These are phyloP conservation scores for Solanum corneliomulleri DNA, from an alignment of 257 asterid genomes.

Conservation along the genomic window DNA sequence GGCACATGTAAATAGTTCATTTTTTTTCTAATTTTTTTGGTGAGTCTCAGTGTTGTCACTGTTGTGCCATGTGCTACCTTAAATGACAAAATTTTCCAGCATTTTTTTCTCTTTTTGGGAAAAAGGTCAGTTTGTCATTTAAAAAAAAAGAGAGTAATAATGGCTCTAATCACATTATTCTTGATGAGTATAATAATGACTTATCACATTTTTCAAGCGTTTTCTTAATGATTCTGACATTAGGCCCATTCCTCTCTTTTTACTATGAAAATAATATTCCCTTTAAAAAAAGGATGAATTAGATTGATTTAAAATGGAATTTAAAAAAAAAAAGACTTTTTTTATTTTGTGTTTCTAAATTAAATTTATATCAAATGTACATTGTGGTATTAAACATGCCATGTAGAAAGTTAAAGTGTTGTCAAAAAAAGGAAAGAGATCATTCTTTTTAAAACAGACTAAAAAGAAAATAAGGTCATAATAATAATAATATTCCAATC, in stretches of 20 bases:
- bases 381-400: no score
- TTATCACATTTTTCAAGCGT: not conserved
- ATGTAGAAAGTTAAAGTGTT: no score
- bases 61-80: not conserved
- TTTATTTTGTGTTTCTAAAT: no score
- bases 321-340: no score
- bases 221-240: not conserved
- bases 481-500: not conserved
- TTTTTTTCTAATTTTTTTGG: not conserved
- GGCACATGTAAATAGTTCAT: not conserved
- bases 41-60: not conserved
- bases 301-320: no score
- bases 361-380: no score
- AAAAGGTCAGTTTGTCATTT: not conserved
- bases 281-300: accelerated
- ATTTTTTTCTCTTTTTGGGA: not conserved
- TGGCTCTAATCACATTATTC: not conserved
- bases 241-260: not conserved
- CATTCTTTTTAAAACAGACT: no score
- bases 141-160: no score
- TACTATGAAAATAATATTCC: not conserved
- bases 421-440: no score
- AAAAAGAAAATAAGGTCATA: no score
- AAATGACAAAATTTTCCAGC: not conserved
- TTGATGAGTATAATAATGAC: not conserved